These are phyloP conservation scores for Suhomyces tanzawaensis DNA, from an alignment of 805 yeast species.

Conservation along the genomic window DNA sequence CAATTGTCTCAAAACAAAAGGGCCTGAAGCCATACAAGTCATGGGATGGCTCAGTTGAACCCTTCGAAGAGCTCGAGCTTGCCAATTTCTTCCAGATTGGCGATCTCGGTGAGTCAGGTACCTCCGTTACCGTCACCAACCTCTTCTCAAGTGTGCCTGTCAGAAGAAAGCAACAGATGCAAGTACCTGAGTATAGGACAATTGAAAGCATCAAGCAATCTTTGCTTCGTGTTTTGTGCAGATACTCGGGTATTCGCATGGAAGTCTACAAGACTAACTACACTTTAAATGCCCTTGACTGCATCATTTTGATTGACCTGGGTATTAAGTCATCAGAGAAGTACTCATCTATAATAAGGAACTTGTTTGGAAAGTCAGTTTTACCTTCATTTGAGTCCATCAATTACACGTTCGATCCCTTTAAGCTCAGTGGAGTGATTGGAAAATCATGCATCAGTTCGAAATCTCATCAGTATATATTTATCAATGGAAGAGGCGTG, in stretches of 20 bases:
- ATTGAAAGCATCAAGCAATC: constrained; percentile 26
- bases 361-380: constrained; percentile 29
- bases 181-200: constrained; percentile 17
- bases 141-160: constrained; percentile 47
- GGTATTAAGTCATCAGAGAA: background rate
- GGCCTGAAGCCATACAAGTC: constrained; percentile 12
- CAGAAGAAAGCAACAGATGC: constrained; percentile 27
- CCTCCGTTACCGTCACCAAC: constrained; percentile 34
- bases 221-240: constrained; percentile 27
- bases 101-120: constrained; percentile 27
- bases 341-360: constrained; percentile 5
- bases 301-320: background rate
- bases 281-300: background rate
- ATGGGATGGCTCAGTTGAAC: background rate
- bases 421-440: constrained; percentile 36
- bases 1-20: constrained; percentile 43
- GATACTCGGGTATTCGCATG: constrained; percentile 20
- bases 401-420: constrained; percentile 22
- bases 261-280: constrained; percentile 9
- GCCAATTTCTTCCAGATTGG: background rate
- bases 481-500: constrained; percentile 41
- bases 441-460: constrained; percentile 35
- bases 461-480: constrained; percentile 43
- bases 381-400: constrained; percentile 22
- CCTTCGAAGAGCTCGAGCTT: background rate